These are phyloP conservation scores for Xylariaceae sp. DNA, from an alignment of 2,329 filamentous ascomycete genomes.

Conservation along the genomic window DNA sequence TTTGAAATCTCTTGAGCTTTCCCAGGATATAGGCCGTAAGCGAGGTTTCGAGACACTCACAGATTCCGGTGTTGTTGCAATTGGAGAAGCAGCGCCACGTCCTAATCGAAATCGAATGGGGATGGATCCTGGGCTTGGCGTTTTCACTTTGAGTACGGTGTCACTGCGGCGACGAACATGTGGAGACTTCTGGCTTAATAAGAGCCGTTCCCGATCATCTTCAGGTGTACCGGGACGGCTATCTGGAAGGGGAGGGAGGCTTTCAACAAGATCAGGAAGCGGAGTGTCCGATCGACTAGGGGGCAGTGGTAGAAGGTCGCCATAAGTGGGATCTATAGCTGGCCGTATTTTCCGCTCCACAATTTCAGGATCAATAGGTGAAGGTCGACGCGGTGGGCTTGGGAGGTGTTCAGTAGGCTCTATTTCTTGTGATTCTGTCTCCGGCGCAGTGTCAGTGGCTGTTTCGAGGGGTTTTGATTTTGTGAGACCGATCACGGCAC, in stretches of 20 bases:
- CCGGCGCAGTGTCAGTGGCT: conserved; percentile 44
- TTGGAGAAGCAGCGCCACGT: conserved; percentile 33
- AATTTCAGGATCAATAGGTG: conserved; percentile 55
- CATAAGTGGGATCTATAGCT: conserved; percentile 63
- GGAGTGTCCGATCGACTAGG: conserved; percentile 56
- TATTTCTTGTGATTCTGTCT: conserved; percentile 35
- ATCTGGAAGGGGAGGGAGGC: conserved; percentile 54
- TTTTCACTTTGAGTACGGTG: conserved; percentile 45
- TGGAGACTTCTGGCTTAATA: conserved; percentile 38
- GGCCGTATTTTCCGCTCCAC: conserved; percentile 55
- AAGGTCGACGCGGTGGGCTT: conserved; percentile 29
- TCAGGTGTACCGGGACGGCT: conserved; percentile 56
- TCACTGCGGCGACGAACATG: conserved; percentile 52
- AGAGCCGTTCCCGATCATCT: conserved; percentile 36
- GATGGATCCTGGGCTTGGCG: conserved; percentile 55
- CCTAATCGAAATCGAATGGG: conserved; percentile 54
- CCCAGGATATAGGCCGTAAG: conserved; percentile 57
- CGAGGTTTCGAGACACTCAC: conserved; percentile 36
- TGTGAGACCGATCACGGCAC: conserved; percentile 43
- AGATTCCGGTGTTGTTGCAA: conserved; percentile 35
- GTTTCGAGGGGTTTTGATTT: conserved; percentile 41
- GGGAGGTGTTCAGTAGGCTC: conserved; percentile 23
- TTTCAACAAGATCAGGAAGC: conserved; percentile 28
- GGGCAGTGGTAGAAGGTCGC: conserved; percentile 60
- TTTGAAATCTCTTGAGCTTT: conserved; percentile 65